phyloP scores from a whole-genome alignment of 1,284 basidiomycete genomes.

The Ustilago trichophora region DNA sequence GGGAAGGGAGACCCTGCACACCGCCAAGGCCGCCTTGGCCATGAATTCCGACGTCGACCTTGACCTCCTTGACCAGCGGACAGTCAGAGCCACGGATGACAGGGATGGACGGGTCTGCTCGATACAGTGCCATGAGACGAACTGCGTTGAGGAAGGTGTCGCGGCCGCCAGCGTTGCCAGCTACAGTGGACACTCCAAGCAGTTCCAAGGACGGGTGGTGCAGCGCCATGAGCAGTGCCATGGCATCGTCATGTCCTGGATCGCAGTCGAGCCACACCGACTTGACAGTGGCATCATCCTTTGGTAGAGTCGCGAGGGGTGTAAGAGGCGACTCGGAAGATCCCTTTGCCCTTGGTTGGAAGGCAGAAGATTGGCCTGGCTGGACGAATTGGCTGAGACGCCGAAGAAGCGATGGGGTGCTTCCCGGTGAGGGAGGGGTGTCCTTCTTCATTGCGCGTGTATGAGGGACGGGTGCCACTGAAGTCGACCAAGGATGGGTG shows the following conservation, averaged over 20 bases:
- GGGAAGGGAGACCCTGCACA: constrained; percentile 46
- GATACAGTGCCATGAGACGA: constrained; percentile 47
- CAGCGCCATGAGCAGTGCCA: constrained; percentile 55
- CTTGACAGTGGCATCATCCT: constrained; percentile 22
- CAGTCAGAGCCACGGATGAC: constrained; percentile 57
- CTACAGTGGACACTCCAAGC: constrained; percentile 56
- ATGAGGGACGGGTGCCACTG: too few species aligned
- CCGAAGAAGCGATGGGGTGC: constrained; percentile 34
- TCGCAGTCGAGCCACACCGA: constrained; percentile 59
- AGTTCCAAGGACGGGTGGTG: constrained; percentile 47
- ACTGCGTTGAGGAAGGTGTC: constrained; percentile 57
- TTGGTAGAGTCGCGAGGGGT: constrained; percentile 2
- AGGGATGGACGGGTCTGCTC: constrained; percentile 35
- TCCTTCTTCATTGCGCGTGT: constrained; percentile 19
- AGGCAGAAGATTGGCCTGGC: constrained; percentile 23
- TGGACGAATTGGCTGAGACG: constrained; percentile 42
- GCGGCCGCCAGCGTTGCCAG: constrained; percentile 51
- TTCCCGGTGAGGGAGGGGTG: constrained; percentile 13
- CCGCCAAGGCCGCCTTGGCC: constrained; percentile 59
- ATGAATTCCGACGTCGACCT: constrained; percentile 54
- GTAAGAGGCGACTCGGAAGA: constrained; percentile 6
- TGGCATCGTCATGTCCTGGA: constrained; percentile 60
- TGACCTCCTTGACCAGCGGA: constrained; percentile 47
- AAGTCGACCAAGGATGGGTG: too few species aligned
- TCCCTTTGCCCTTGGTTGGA: constrained; percentile 20